A percentile compares a stretch with the other conserved stretches of the same genome.
Evolutionary conservation across 768 basidiomycete species (phyloP).

Genomic region (Hericium rajendrae): DNA sequence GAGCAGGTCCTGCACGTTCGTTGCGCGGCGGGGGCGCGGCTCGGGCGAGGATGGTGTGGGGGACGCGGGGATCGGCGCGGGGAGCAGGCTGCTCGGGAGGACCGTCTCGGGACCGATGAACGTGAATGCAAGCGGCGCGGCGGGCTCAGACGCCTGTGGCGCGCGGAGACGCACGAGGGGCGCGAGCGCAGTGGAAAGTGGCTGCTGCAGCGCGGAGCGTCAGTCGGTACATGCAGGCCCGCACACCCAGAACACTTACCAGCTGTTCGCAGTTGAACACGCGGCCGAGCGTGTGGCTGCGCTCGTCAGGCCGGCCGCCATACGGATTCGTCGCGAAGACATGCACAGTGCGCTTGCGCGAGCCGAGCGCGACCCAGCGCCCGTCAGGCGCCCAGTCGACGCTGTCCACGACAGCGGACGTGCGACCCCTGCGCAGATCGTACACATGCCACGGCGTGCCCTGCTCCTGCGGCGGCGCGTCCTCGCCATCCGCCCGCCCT

Average conservation of each 20-base stretch:
- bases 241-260: constrained; percentile 24
- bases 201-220: constrained; percentile 27
- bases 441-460: constrained; percentile 48
- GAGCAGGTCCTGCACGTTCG: constrained; percentile 56
- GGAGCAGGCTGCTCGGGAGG: constrained; percentile 33
- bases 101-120: constrained; percentile 32
- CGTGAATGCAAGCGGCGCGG: constrained; percentile 42
- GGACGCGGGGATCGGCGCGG: constrained; percentile 18
- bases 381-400: constrained; percentile 49
- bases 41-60: constrained; percentile 22
- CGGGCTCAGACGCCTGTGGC: constrained; percentile 18
- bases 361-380: constrained; percentile 62
- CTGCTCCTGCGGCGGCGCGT: neutral
- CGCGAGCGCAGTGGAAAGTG: constrained; percentile 40
- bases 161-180: constrained; percentile 48
- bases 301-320: constrained; percentile 56
- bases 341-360: constrained; percentile 54
- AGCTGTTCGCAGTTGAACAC: constrained; percentile 44
- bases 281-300: constrained; percentile 48
- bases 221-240: neutral
- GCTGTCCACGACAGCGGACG: constrained; percentile 51
- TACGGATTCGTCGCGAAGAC: constrained; percentile 71
- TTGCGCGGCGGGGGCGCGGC: constrained; percentile 20
- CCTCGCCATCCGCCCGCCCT: neutral
- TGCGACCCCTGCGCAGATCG: constrained; percentile 59